Evolutionary conservation across 2,329 filamentous ascomycete genomes (phyloP), one percentile per base, ranked within the genome.

Genomic region (Magnaporthiopsis poae): DNA sequence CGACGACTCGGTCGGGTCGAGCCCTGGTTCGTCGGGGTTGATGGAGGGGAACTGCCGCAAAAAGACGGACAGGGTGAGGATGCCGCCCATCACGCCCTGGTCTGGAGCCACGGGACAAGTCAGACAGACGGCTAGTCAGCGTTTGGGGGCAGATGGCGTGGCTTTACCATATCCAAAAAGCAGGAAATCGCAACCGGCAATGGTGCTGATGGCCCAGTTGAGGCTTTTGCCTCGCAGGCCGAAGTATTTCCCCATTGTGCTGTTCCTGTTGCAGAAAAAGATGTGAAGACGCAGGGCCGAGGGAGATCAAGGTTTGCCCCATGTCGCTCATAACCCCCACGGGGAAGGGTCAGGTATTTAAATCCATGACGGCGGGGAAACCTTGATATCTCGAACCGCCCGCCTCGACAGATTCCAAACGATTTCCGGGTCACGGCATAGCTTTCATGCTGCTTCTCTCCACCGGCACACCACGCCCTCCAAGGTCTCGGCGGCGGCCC

Each of bases 61-160:
- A 71, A 90, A 91, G 12, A 82, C 81, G 27, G 82, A 77, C 72
- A 93, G 82, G 3, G 89, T 91, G 67, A 94, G 79, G 69, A 94
- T 86, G 67, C 88, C 88, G 62, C 88, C 90, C 82, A 90, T 92
- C 12, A 91, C 88, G 73, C 89, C 87, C 76, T 90, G 88, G 75
- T 91, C 89, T 88, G 82, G 13, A 15, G 15, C 18, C 39, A 46
- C 0, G 39, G 39, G 39, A 46, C 39, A 18, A 2, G 13, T 81
- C 15, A 46, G 39, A 46, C 3, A 46, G 15, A 46, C 15, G 2
- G 12, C 5, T 3, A 18, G 39, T n/a, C n/a, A n/a, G n/a, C 12
- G 35, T 11, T 36, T 36, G 35, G 35, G 21, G 8, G 1, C 18
- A 52, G 0, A 46, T 52, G 46, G 21, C 3, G 5, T 31, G 25